phyloP scores from a whole-genome alignment of 768 basidiomycete species.

The Hygrocybe punicea region DNA sequence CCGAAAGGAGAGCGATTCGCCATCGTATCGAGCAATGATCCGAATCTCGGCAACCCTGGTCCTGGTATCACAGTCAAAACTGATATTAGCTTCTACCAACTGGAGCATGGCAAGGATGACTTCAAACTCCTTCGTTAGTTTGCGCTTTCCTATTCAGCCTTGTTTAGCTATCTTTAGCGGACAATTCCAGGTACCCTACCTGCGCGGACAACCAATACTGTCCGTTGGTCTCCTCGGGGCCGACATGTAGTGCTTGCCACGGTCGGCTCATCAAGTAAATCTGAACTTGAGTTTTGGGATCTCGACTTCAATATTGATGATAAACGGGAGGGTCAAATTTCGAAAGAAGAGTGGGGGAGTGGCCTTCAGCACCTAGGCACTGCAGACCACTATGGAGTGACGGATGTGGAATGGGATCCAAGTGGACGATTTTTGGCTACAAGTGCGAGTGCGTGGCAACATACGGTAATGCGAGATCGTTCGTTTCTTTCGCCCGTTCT shows the following conservation, averaged over 20 bases:
- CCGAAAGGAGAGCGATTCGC: conserved; percentile 96
- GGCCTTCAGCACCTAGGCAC: conserved; percentile 82
- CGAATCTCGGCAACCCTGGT: conserved; percentile 85
- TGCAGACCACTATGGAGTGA: conserved; percentile 94
- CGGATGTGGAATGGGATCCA: conserved; percentile 98
- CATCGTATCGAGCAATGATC: conserved; percentile 90
- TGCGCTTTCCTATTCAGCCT: conserved; percentile 6
- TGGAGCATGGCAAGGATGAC: conserved; percentile 89
- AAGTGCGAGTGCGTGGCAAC: conserved; percentile 92
- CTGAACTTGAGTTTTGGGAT: conserved; percentile 99
- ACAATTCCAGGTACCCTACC: conserved; percentile 61
- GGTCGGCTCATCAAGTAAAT: conserved; percentile 91
- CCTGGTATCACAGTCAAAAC: conserved; percentile 96
- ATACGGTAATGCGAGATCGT: conserved; percentile 60
- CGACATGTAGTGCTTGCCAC: conserved; percentile 95
- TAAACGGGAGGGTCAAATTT: conserved; percentile 48
- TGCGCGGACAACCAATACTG: conserved; percentile 83
- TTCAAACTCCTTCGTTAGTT: conserved; percentile 81
- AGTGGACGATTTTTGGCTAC: conserved; percentile 91
- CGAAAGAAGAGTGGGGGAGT: conserved; percentile 75
- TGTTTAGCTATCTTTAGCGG: conserved; percentile 5
- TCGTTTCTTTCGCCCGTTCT: conserved; percentile 6
- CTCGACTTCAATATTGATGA: conserved; percentile 84
- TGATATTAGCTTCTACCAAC: conserved; percentile 92
- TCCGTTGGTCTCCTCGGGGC: conserved; percentile 95